phyloP scores from a whole-genome alignment of 2,329 filamentous ascomycete species.

The Tolypocladium ovalisporum region DNA sequence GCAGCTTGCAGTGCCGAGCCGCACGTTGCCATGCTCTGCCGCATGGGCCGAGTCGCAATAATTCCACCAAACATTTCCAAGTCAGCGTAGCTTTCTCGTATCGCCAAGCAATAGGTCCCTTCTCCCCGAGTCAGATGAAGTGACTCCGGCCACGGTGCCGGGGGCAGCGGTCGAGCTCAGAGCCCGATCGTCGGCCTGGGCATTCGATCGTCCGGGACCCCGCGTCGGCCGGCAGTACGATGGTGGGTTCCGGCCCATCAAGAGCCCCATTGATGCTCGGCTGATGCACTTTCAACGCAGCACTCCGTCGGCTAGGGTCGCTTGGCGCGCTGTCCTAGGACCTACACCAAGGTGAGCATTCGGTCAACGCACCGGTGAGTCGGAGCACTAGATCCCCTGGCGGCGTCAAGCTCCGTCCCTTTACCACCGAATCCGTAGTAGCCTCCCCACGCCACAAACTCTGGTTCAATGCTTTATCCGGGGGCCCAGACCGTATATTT shows the following conservation, averaged over 20 bases:
- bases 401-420: not conserved
- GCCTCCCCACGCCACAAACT: not conserved
- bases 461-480: not conserved
- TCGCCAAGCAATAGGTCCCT: not conserved
- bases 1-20: not conserved
- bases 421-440: not conserved
- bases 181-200: not conserved
- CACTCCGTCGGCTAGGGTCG: not conserved
- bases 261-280: not conserved
- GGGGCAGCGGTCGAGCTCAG: not conserved
- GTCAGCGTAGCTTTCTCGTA: not conserved
- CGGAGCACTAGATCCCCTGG: not conserved
- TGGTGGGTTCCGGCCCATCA: not conserved
- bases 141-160: not conserved
- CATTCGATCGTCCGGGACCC: not conserved
- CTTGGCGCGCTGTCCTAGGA: not conserved
- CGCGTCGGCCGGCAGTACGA: not conserved
- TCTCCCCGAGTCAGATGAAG: not conserved
- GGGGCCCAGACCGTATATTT: not conserved
- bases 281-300: not conserved
- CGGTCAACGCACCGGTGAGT: not conserved
- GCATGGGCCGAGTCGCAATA: too few relatives aligned
- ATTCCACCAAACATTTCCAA: not conserved
- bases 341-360: not conserved
- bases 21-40: not conserved